Evolutionary conservation across 2,329 filamentous ascomycete genomes (phyloP).

Genomic region (Colletotrichum acutatum): DNA sequence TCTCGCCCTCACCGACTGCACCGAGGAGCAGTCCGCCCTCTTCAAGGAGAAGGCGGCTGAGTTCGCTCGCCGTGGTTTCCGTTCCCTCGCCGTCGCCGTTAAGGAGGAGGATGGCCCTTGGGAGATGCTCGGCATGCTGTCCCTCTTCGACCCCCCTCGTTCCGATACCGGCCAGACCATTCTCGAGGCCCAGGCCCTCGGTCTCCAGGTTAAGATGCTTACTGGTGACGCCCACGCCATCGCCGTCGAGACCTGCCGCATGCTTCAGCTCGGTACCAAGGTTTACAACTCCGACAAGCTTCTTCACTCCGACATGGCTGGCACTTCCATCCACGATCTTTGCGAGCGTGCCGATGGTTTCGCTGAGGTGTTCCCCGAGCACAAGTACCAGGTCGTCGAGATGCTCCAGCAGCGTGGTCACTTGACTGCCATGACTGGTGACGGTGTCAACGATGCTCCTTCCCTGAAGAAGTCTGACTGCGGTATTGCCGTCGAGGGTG

Average conservation of each 20-base stretch:
- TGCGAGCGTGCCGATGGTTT: constrained; percentile 81
- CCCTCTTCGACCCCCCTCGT: constrained; percentile 84
- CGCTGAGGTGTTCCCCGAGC: constrained; percentile 79
- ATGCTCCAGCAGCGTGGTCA: constrained; percentile 80
- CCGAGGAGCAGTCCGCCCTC: constrained; percentile 70
- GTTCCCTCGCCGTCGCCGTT: constrained; percentile 81
- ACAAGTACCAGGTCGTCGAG: constrained; percentile 82
- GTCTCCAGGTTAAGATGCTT: constrained; percentile 84
- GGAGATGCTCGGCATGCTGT: constrained; percentile 80
- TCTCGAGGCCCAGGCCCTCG: constrained; percentile 79
- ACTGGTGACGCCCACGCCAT: constrained; percentile 85
- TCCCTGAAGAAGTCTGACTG: constrained; percentile 81
- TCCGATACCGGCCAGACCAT: constrained; percentile 84
- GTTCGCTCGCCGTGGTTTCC: constrained; percentile 83
- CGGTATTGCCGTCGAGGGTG: constrained; percentile 79
- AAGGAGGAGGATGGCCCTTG: constrained; percentile 81
- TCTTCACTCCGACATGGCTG: constrained; percentile 79
- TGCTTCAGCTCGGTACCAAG: constrained; percentile 82
- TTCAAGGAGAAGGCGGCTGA: constrained; percentile 80
- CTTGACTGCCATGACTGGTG: constrained; percentile 81
- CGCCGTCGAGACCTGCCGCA: constrained; percentile 85
- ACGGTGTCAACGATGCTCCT: constrained; percentile 80
- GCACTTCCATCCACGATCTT: constrained; percentile 79
- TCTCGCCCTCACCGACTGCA: constrained; percentile 75
- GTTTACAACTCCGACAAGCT: constrained; percentile 84